phyloP scores from a whole-genome alignment of 306 rosid species.

The Mucuna pruriens region DNA sequence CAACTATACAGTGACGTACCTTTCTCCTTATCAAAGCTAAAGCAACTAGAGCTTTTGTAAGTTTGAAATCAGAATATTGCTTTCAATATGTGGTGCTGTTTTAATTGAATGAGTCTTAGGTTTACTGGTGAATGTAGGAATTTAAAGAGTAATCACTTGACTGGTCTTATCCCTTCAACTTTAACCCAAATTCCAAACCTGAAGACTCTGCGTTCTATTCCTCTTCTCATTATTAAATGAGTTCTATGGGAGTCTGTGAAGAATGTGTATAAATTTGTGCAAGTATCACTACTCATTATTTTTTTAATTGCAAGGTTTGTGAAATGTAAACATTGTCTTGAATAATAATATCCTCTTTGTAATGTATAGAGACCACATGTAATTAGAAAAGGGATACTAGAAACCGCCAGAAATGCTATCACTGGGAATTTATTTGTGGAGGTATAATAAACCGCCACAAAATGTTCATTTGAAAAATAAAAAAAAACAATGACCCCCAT shows the following conservation, averaged over 20 bases:
- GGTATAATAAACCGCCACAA: no score
- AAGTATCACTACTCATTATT: not conserved
- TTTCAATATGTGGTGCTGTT: not conserved
- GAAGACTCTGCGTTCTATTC: conserved; percentile 61
- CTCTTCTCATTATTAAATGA: not conserved
- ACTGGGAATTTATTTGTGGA: no score
- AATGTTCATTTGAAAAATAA: not conserved
- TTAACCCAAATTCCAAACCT: conserved; percentile 86
- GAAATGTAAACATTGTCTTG: conserved; percentile 6
- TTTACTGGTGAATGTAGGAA: conserved; percentile 51
- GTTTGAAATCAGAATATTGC: conserved; percentile 6
- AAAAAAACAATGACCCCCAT: not conserved
- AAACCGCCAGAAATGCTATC: no score
- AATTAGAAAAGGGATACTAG: not conserved
- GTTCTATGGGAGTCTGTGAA: not conserved
- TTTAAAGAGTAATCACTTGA: conserved; percentile 75
- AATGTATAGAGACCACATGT: not conserved
- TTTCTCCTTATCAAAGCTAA: conserved; percentile 76
- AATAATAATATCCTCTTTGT: conserved; percentile 4
- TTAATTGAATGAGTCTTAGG: not conserved
- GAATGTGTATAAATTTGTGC: conserved; percentile 11
- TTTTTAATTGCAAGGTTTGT: conserved; percentile 5
- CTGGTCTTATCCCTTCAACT: conserved; percentile 89
- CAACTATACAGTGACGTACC: conserved; percentile 78
- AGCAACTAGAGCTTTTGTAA: conserved; percentile 85